Percentiles rank a stretch among this genome's conserved stretches.
Evolutionary conservation across 257 asterid genomes (phyloP).

Genomic region (Solanum stenotomum): DNA sequence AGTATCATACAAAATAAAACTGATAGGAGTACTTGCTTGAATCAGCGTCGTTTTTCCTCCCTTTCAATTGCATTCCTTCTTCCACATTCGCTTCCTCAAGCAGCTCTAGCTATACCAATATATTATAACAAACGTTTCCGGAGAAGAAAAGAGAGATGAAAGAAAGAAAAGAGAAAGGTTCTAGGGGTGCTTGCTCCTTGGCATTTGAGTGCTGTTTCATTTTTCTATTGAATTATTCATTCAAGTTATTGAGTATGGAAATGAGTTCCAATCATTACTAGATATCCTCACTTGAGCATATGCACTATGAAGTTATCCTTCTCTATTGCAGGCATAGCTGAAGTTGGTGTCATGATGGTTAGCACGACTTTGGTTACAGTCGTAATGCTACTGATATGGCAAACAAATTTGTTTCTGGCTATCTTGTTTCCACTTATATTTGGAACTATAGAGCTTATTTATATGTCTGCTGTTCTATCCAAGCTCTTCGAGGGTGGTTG

Average conservation of each 20-base stretch:
- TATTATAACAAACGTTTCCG: background rate
- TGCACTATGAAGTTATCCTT: background rate
- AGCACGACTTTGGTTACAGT: constrained; percentile 85
- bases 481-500: constrained; percentile 93
- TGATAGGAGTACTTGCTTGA: background rate
- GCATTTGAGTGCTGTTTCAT: background rate
- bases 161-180: background rate
- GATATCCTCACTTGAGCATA: background rate
- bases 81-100: background rate
- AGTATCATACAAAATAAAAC: background rate
- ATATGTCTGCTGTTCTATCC: constrained; percentile 77
- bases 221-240: background rate
- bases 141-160: background rate
- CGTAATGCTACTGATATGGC: constrained; percentile 95
- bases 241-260: background rate
- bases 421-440: constrained; percentile 62
- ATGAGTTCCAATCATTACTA: background rate
- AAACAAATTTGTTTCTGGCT: constrained; percentile 58
- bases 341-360: constrained; percentile 92
- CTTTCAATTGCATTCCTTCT: background rate
- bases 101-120: background rate
- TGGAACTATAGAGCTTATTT: constrained; percentile 63
- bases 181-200: background rate
- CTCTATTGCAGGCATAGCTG: constrained; percentile 71
- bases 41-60: background rate